Evolutionary conservation across 257 asterid species (phyloP), one percentile per base, ranked within the genome.

Genomic region (Nemophila menziesii): DNA sequence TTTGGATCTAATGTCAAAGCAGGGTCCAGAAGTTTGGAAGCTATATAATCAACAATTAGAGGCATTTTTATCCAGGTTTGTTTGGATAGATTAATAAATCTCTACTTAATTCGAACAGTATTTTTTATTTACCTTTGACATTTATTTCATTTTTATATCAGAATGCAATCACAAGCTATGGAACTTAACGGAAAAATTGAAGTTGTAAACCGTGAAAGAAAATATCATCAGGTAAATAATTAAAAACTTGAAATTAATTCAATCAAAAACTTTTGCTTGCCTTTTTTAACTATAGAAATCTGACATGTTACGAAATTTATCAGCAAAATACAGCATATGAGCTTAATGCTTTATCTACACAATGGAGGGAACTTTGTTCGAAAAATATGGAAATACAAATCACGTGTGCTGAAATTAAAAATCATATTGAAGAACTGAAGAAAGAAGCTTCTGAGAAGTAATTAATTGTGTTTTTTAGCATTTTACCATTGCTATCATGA

Each of bases 251-350:
- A n/a, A n/a, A n/a, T n/a, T n/a, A n/a, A n/a, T n/a, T n/a, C 46
- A 41, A 17, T 40, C 36, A 1, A 13, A 7, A 29, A 29, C 36
- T 1, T 29, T 10, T 24, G 36, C 36, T 29, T 29, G 12, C 36
- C 36, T 7, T n/a, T 29, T 41, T 10, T 8, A 18, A 41, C 6
- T 12, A n/a, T n/a, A 41, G 26, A 14, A 2, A 11, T 40, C 24
- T 41, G 22, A 41, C 46, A 41, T 41, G 24, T 15, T 41, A 1
- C 4, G 4, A 41, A 48, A 42, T 40, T 69, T 47, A 61, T 51
- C 92, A 90, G 99, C 96, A 81, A 85, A 82, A 70, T 65, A 71
- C 93, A n/a, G 93, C 94, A 38, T 79, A 79, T 34, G 99, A 90
- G 80, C 94, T 90, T 39, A 71, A 57, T 61, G 93, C 96, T 34